Conservation (phyloP, 1,139 yeast species). For the Meyerozyma sp. region DNA sequence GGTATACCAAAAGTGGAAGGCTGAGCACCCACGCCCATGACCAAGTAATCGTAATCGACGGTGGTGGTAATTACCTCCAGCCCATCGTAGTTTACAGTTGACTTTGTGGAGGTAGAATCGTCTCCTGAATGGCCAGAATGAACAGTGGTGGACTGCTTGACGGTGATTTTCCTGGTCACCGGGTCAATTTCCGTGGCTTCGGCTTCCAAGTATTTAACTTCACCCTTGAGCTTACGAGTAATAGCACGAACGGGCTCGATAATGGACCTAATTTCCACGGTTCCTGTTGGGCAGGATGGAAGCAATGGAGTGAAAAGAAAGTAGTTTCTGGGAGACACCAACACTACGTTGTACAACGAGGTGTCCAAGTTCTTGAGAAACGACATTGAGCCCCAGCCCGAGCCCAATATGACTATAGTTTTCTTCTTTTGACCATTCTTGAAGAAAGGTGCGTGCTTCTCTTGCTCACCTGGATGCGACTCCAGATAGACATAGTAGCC, state of each 20-base stretch:
- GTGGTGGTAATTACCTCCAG: constrained; percentile 44
- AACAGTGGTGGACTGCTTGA: constrained; percentile 52
- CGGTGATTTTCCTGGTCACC: constrained; percentile 51
- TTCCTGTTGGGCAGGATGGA: constrained; percentile 93
- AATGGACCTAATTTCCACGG: constrained; percentile 85
- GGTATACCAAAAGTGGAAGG: constrained; percentile 92
- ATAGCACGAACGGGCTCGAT: constrained; percentile 80
- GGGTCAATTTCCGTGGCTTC: constrained; percentile 84
- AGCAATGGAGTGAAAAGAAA: constrained; percentile 89
- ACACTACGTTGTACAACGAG: constrained; percentile 77
- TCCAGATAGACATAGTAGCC: constrained; percentile 57
- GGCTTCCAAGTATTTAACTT: constrained; percentile 84
- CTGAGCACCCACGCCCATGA: constrained; percentile 88
- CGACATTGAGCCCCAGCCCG: constrained; percentile 92
- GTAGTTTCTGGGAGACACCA: constrained; percentile 91
- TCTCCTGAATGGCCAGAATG: constrained; percentile 50
- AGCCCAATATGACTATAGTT: constrained; percentile 82
- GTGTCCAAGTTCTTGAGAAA: constrained; percentile 83
- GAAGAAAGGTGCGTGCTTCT: constrained; percentile 44
- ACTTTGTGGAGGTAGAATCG: constrained; percentile 48
- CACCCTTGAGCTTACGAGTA: constrained; percentile 57
- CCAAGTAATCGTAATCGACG: constrained; percentile 70
- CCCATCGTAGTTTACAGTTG: constrained; percentile 33
- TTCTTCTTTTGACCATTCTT: constrained; percentile 74
- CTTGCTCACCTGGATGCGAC: constrained; percentile 54